Percentiles rank a stretch among this genome's conserved stretches.
phyloP scores from a whole-genome alignment of 306 rosid species.

The Fragaria nilgerrensis region DNA sequence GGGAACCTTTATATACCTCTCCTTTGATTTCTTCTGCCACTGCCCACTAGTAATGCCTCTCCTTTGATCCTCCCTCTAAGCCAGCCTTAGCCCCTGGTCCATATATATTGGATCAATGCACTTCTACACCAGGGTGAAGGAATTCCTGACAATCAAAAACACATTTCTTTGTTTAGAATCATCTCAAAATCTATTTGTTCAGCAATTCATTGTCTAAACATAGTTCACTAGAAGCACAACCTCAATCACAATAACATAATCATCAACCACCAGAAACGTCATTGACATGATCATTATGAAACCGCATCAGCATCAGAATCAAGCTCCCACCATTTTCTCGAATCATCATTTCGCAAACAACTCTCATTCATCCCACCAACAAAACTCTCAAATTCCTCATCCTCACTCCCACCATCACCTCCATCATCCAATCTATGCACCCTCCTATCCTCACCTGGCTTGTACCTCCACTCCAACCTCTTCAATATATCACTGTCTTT shows the following conservation, averaged over 20 bases:
- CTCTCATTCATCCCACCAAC: conserved; percentile 36
- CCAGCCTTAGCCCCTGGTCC: background rate
- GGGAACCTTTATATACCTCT: background rate
- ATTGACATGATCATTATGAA: conserved; percentile 20
- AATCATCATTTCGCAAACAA: conserved; percentile 27
- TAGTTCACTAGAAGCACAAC: background rate
- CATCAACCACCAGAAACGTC: conserved; percentile 1
- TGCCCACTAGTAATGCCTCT: background rate
- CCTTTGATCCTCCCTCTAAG: background rate
- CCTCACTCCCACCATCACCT: conserved; percentile 26
- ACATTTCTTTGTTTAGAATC: background rate
- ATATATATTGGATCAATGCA: background rate
- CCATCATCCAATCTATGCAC: conserved; percentile 24
- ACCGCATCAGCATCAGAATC: conserved; percentile 32
- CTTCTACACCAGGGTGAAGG: background rate
- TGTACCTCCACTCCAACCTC: conserved; percentile 79
- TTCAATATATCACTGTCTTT: conserved; percentile 70
- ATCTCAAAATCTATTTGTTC: background rate
- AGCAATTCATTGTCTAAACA: background rate
- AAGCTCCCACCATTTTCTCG: conserved; percentile 68
- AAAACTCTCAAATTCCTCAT: conserved; percentile 32
- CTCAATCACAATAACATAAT: background rate
- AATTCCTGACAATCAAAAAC: background rate
- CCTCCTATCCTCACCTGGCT: conserved; percentile 45
- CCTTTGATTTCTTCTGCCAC: too few relatives aligned